A percentile compares a stretch with the other conserved stretches of the same genome.
Evolutionary conservation across 1,284 basidiomycete species (phyloP).

Genomic region (Tilletia caries): DNA sequence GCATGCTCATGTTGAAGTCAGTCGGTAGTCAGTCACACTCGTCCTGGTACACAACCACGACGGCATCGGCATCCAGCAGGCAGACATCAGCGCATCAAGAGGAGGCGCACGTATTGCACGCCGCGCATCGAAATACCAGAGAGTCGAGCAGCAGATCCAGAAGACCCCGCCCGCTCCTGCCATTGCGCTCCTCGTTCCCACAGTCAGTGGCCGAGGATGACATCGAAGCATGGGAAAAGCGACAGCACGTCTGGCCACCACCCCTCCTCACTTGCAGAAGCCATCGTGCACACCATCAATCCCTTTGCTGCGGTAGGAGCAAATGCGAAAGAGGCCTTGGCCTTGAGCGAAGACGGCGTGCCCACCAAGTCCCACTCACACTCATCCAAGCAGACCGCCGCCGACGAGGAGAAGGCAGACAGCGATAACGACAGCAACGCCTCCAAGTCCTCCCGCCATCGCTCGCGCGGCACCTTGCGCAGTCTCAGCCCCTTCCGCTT

Average conservation of each 20-base stretch:
- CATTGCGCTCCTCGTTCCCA: not conserved
- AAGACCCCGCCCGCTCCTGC: too few relatives aligned
- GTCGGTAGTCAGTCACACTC: too few relatives aligned
- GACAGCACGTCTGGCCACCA: not conserved
- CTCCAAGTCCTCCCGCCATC: conserved; percentile 3
- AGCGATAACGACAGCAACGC: not conserved
- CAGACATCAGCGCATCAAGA: too few relatives aligned
- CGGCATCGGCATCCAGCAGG: too few relatives aligned
- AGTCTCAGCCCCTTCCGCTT: conserved; percentile 10
- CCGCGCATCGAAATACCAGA: too few relatives aligned
- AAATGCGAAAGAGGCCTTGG: not conserved
- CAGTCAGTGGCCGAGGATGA: not conserved
- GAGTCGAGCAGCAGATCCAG: too few relatives aligned
- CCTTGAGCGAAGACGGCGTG: conserved; percentile 1
- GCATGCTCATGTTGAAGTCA: too few relatives aligned
- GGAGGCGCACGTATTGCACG: too few relatives aligned
- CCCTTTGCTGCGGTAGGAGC: not conserved
- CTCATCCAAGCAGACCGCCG: not conserved
- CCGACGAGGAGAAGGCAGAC: not conserved
- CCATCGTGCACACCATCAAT: conserved; percentile 7
- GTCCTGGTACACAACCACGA: not conserved
- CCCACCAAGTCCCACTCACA: conserved; percentile 3
- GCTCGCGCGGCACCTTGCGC: not conserved
- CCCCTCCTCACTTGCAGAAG: not conserved
- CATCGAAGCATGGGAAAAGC: not conserved